These are phyloP conservation scores for Penicillium janthinellum DNA, from an alignment of 2,329 filamentous ascomycete species.

Conservation along the genomic window DNA sequence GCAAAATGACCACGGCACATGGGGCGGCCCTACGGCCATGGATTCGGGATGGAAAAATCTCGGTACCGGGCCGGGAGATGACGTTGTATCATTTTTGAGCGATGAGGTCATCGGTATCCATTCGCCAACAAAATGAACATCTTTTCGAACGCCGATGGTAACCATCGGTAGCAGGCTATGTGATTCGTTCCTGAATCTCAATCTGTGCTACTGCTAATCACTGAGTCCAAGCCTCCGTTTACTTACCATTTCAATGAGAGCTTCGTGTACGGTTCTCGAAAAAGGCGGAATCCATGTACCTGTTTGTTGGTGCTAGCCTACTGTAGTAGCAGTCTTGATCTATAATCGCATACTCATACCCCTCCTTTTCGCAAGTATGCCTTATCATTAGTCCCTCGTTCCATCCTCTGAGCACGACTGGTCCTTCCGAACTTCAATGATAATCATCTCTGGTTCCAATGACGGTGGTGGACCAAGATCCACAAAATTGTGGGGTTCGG, in stretches of 20 bases:
- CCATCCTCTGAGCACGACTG: not conserved
- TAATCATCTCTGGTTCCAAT: constrained; percentile 4
- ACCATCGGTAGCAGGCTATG: not conserved
- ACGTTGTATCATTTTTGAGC: not conserved
- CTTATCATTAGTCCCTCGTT: not conserved
- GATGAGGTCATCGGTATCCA: constrained; percentile 1
- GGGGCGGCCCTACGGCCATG: not conserved
- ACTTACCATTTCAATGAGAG: not conserved
- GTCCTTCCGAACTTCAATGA: not conserved
- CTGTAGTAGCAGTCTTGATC: no score
- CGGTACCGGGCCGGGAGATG: not conserved
- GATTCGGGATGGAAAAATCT: not conserved
- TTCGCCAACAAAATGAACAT: not conserved
- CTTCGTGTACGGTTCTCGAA: not conserved
- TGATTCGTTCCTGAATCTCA: not conserved
- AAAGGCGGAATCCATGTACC: not conserved
- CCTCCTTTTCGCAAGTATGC: not conserved
- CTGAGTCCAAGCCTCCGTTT: not conserved
- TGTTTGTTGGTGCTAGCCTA: no score
- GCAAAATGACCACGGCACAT: not conserved
- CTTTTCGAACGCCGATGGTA: not conserved
- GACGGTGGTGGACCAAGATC: constrained; percentile 3
- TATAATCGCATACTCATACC: not conserved
- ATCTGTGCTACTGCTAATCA: not conserved
- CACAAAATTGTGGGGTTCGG: constrained; percentile 6